These are phyloP conservation scores for Phaseolus coccineus DNA, from an alignment of 331 rosid species.

Conservation along the genomic window DNA sequence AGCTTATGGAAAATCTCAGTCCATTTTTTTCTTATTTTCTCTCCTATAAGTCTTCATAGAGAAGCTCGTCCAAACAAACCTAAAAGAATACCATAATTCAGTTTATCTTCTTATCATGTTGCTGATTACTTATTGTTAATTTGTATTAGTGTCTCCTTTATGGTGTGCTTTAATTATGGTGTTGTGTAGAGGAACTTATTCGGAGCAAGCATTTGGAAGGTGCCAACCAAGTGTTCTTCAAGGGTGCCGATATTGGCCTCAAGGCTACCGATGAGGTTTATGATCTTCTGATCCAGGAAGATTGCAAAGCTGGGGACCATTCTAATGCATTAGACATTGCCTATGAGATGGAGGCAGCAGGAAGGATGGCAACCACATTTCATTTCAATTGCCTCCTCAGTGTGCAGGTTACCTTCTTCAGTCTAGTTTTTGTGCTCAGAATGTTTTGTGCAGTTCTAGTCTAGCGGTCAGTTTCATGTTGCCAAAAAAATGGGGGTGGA, in stretches of 20 bases:
- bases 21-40: too few species aligned
- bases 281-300: conserved; percentile 84
- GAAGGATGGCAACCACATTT: conserved; percentile 95
- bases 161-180: conserved; percentile 19
- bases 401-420: conserved; percentile 76
- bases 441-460: conserved; percentile 9
- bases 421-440: neutral
- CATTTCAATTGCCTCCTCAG: conserved; percentile 95
- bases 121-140: neutral
- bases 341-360: conserved; percentile 97
- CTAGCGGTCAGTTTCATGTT: conserved; percentile 6
- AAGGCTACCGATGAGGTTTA: conserved; percentile 88
- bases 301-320: conserved; percentile 91
- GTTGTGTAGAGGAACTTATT: conserved; percentile 76
- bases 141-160: neutral
- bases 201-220: conserved; percentile 70
- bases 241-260: conserved; percentile 86
- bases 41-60: too few species aligned
- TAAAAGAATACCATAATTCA: too few species aligned
- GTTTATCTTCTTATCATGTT: neutral
- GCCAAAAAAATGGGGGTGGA: conserved; percentile 16
- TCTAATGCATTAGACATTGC: conserved; percentile 92
- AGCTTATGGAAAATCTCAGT: too few species aligned
- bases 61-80: too few species aligned
- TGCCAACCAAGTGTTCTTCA: conserved; percentile 87